Base-by-base conservation (phyloP, 441 rosid genomes). In the Erodium chrysanthum region DNA sequence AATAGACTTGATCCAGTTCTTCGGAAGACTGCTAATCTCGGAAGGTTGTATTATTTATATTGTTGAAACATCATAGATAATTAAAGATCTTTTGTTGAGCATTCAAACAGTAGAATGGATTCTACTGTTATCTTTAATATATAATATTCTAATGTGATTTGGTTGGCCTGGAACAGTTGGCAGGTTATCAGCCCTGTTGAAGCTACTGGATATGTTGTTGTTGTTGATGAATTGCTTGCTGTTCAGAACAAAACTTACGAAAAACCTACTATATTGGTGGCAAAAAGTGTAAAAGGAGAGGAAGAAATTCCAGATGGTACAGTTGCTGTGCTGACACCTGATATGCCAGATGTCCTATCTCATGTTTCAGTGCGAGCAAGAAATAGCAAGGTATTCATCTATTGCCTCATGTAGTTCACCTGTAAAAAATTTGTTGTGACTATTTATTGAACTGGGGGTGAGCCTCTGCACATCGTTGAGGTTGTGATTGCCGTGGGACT, bases 361-460 rank as follows among this genome's bases (percentile, higher is more conserved):
- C 99, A 91, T 83, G 99, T 94, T 72, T 94, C 99, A 68, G 99
- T 94, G 66, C 88, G 98, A 70, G 98, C 98, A 75, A 91, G 98
- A 81, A 94, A 91, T 81, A 70, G 97, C 89, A 94, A 89, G 89
- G 99, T 91, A 70, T 75, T 77, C 60, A 63, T 37, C 68, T 64
- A 67, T 73, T 69, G 37, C 62, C 67, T 72, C 71, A 68, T 65
- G 44, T 66, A 74, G 72, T 72, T 72, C 66, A 61, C 63, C 1
- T 65, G 20, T 71, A 62, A 60, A 68, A 54, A 40, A 56, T 50
- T 7, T 46, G 44, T 9, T 10, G 60, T 65, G 59, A 25, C 78
- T 68, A 70, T 68, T 52, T 48, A 11, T 68, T 76, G 37, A 70
- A 7, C 72, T 29, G 67, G 31, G 12, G 40, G 37, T 11, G 25